Evolutionary conservation across 2,329 filamentous ascomycete genomes (phyloP).

Genomic region (Blastomyces percursus): DNA sequence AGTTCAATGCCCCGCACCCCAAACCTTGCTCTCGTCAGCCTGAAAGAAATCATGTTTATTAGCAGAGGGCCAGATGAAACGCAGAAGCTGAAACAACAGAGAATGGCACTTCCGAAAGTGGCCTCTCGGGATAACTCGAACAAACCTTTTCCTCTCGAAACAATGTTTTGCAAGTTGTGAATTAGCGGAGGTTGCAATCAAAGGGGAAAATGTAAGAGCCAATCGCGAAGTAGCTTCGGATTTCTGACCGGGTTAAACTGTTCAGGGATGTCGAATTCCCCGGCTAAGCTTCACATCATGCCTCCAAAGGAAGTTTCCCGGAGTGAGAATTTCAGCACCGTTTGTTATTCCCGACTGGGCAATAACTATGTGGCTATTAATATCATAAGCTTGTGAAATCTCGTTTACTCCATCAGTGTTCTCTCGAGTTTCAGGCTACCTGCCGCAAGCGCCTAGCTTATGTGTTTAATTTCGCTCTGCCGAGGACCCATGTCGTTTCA

Average conservation of each 20-base stretch:
- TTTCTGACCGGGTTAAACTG: background rate
- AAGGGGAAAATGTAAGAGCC: background rate
- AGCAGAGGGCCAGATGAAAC: background rate
- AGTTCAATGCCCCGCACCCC: background rate
- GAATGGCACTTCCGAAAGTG: background rate
- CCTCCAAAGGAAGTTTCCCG: background rate
- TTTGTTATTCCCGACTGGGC: too few species aligned
- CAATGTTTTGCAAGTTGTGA: background rate
- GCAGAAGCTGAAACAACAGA: constrained; percentile 1
- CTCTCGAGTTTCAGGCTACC: too few species aligned
- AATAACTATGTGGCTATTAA: background rate
- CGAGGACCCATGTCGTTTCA: background rate
- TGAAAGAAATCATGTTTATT: background rate
- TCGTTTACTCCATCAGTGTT: background rate
- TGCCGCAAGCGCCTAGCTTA: background rate
- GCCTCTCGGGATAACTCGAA: background rate
- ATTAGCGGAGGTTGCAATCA: background rate
- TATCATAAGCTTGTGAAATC: background rate
- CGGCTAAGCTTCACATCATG: background rate
- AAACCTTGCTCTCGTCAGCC: background rate
- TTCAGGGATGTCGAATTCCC: background rate
- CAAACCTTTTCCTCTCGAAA: background rate
- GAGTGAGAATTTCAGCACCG: background rate
- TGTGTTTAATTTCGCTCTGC: background rate
- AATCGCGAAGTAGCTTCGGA: background rate